Conservation (phyloP, 176 grass and related monocot species). For the Oryza punctata region DNA sequence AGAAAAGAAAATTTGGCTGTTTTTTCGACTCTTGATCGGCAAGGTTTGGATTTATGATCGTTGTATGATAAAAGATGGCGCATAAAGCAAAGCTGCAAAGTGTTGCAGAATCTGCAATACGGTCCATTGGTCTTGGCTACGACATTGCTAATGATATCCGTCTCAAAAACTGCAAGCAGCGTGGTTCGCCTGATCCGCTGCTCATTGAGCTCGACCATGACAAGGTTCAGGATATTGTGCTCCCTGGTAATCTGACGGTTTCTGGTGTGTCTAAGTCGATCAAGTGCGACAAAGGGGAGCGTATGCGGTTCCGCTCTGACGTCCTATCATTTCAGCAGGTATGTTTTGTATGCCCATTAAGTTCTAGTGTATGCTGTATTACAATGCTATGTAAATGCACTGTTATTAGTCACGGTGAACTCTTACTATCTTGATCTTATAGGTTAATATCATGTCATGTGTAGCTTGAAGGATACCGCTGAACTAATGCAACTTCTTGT, state of each 20-base stretch:
- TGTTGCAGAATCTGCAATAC: constrained; percentile 58
- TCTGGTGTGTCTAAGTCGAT: constrained; percentile 61
- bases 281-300: constrained; percentile 93
- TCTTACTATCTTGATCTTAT: not conserved
- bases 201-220: constrained; percentile 76
- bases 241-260: constrained; percentile 68
- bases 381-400: not conserved
- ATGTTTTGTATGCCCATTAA: not conserved
- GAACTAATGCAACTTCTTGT: not conserved
- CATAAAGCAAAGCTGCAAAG: constrained; percentile 44
- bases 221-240: constrained; percentile 60
- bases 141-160: constrained; percentile 73
- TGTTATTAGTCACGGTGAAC: not conserved
- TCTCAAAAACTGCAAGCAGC: constrained; percentile 86
- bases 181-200: constrained; percentile 43
- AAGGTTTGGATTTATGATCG: not conserved
- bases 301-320: constrained; percentile 77
- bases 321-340: constrained; percentile 96
- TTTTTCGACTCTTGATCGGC: not conserved
- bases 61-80: constrained; percentile 56
- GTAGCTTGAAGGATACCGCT: not conserved
- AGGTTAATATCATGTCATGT: not conserved
- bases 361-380: not conserved
- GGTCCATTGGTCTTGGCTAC: constrained; percentile 82
- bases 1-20: not conserved